Base-by-base conservation (phyloP, 108 stramenopile genomes). In the Epithemia pelagica region DNA sequence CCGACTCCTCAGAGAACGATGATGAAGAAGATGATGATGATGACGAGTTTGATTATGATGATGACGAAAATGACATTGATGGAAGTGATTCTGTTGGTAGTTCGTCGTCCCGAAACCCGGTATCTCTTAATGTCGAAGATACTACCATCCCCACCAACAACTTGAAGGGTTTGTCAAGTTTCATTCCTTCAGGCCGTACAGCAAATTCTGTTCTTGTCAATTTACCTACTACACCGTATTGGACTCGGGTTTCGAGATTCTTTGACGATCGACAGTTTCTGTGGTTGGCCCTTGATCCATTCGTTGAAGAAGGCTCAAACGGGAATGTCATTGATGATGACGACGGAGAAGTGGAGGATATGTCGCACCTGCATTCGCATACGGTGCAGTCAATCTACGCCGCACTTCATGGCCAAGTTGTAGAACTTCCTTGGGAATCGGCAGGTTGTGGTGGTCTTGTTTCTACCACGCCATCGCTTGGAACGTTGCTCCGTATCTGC, bases 401-500 rank as follows among this genome's bases (percentile, higher is more conserved):
- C 7, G 57, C 23, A 21, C 67, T 88, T 19, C 74, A 76, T 24
- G 53, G 84, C 57, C 86, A 88, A 64, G 76, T 88, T 51, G 85
- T 88, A 0, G 78, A 82, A 63, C 68, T 86, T 62, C 82, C 75
- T 2, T 84, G 84, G 89, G 72, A 72, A 28, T 78, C 78, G 20
- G 79, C 86, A 3, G 30, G 66, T 52, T 5, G 37, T 46, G 37
- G 37, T 10, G 27, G 52, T 21, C 54, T 66, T 10, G 62, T 67
- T 23, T 75, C 80, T 0, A 73, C 74, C 56, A 88, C 81, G 10
- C 88, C 88, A 10, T 74, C 82, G 29, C 65, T 90, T 27, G 52
- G 79, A 22, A 65, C 70, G 27, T 54, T 93, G 18, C 67, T 88
- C 59, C 72, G 84, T 21, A 77, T 83, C 20, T 89, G 87, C 57